Conservation (phyloP, 441 rosid species). For the Erodium trifolium region DNA sequence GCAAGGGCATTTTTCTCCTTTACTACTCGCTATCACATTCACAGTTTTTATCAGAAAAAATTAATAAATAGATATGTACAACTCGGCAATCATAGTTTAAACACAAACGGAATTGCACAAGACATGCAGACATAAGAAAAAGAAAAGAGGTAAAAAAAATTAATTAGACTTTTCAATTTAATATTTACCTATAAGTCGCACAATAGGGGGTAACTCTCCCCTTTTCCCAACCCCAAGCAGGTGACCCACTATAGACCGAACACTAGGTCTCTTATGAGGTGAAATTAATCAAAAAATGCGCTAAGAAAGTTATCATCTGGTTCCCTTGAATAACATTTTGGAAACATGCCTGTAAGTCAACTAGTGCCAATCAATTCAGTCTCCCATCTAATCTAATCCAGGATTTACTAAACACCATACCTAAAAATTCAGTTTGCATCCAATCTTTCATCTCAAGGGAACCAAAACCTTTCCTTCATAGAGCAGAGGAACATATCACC, state of each 20-base stretch:
- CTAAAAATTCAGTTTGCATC: background rate
- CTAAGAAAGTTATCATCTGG: background rate
- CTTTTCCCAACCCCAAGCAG: background rate
- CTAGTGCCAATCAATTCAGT: background rate
- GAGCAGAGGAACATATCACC: background rate
- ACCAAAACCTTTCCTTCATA: background rate
- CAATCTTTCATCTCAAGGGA: background rate
- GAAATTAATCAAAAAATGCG: background rate
- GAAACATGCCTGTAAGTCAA: background rate
- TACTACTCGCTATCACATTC: slow-evolving; percentile 62
- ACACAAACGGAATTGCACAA: background rate
- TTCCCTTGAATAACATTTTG: background rate
- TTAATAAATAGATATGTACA: background rate
- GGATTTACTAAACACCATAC: background rate
- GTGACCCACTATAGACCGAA: too few relatives aligned
- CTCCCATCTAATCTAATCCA: background rate
- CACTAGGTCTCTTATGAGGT: too few relatives aligned
- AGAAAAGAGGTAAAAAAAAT: background rate
- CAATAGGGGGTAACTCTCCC: too few relatives aligned
- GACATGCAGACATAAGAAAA: background rate
- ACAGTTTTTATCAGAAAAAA: slow-evolving; percentile 12
- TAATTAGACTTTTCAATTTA: too few relatives aligned
- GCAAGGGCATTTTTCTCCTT: slow-evolving; percentile 91
- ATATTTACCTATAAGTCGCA: too few relatives aligned
- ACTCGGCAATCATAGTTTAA: background rate